Evolutionary conservation across 305 asterid genomes (phyloP).

Genomic region (Ilex paraguariensis): DNA sequence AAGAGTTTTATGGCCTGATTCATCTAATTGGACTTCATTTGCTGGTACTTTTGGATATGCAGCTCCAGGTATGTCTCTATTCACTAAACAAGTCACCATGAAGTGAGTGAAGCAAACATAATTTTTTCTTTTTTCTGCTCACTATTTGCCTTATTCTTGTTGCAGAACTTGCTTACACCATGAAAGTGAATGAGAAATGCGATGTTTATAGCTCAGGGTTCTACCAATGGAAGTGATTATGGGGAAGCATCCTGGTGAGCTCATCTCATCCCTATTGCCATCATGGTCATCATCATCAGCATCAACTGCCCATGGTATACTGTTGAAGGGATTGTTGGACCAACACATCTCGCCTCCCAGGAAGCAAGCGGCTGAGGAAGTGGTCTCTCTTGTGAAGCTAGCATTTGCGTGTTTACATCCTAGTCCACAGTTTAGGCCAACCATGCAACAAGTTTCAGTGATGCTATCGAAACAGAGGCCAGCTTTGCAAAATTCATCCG

Average conservation of each 20-base stretch:
- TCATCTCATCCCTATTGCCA: not conserved
- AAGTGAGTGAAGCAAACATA: no score
- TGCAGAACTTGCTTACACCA: constrained; percentile 24
- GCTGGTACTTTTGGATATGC: constrained; percentile 39
- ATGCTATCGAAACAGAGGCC: not conserved
- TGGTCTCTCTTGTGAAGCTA: constrained; percentile 7
- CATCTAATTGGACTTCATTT: constrained; percentile 22
- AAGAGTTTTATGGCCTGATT: constrained; percentile 21
- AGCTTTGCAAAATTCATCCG: not conserved
- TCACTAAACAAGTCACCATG: no score
- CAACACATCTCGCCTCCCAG: constrained; percentile 1
- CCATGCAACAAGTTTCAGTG: constrained; percentile 5
- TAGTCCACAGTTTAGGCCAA: constrained; percentile 18
- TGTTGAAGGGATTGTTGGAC: constrained; percentile 9
- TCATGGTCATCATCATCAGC: no score
- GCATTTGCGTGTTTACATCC: constrained; percentile 12
- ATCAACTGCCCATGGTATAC: not conserved
- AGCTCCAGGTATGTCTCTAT: constrained; percentile 27
- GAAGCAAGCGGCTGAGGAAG: constrained; percentile 8
- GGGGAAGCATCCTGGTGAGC: constrained; percentile 15
- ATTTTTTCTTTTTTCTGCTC: not conserved
- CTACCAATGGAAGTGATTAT: constrained; percentile 17
- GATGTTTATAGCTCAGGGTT: constrained; percentile 21
- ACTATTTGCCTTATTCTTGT: not conserved
- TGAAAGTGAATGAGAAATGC: constrained; percentile 15